Conservation (phyloP, 2,329 filamentous ascomycete genomes). For the Aureobasidium lini region DNA sequence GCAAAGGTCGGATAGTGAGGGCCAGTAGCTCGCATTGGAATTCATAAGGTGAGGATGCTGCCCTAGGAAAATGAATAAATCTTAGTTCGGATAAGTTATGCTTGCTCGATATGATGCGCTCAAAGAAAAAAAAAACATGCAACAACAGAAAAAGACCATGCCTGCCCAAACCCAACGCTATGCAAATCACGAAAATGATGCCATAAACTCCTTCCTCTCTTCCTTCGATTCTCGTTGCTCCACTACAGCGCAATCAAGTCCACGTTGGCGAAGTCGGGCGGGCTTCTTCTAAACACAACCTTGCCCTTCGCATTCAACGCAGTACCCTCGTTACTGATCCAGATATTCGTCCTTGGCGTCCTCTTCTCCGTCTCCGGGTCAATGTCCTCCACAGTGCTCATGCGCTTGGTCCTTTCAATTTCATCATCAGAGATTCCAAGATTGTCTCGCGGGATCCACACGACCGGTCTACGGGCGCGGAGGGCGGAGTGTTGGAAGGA, state of each 20-base stretch:
- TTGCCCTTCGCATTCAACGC: conserved; percentile 75
- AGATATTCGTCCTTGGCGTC: conserved; percentile 47
- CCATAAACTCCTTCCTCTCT: not conserved
- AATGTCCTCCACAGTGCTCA: conserved; percentile 53
- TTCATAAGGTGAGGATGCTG: too few species aligned
- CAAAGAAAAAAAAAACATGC: too few species aligned
- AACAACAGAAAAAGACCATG: not conserved
- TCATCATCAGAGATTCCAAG: conserved; percentile 89
- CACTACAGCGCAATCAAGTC: conserved; percentile 70
- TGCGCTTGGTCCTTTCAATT: conserved; percentile 65
- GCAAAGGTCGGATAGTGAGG: too few species aligned
- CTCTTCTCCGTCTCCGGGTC: conserved; percentile 17
- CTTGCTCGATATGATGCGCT: not conserved
- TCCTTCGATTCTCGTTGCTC: not conserved
- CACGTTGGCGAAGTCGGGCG: conserved; percentile 62
- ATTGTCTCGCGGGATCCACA: conserved; percentile 92
- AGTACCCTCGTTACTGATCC: conserved; percentile 91
- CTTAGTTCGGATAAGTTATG: too few species aligned
- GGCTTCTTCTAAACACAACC: conserved; percentile 76
- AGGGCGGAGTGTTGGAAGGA: conserved; percentile 89
- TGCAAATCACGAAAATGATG: not conserved
- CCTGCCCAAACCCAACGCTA: not conserved
- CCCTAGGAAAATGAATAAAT: too few species aligned
- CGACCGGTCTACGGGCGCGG: conserved; percentile 72
- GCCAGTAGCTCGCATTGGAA: too few species aligned